Percentiles rank a stretch among this genome's conserved stretches.
Conservation (phyloP, 768 basidiomycete species). For the Termitomyces sp. region DNA sequence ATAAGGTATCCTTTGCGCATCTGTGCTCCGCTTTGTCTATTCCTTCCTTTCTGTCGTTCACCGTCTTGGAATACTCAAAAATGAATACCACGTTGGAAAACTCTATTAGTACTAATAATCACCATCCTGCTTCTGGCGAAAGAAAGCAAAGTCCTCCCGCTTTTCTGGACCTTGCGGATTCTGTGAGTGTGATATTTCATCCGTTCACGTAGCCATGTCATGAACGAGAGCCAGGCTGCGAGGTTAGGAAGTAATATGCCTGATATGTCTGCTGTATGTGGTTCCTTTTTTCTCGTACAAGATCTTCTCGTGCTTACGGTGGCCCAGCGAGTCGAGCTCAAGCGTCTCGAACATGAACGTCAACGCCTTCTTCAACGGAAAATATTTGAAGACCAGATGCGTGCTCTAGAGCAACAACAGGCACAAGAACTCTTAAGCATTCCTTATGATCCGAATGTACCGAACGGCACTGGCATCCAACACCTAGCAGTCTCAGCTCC, state of each 20-base stretch:
- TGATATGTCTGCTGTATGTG: slow-evolving; percentile 81
- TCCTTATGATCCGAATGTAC: slow-evolving; percentile 55
- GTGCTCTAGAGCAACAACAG: slow-evolving; percentile 87
- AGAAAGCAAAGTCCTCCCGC: slow-evolving; percentile 88
- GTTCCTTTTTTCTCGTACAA: slow-evolving; percentile 4
- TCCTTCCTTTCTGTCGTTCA: slow-evolving; percentile 52
- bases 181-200: slow-evolving; percentile 49
- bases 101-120: slow-evolving; percentile 72
- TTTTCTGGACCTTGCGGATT: slow-evolving; percentile 91
- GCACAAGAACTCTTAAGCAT: slow-evolving; percentile 78
- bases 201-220: slow-evolving; percentile 17
- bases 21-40: slow-evolving; percentile 53
- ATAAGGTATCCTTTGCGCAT: slow-evolving; percentile 49
- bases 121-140: slow-evolving; percentile 61
- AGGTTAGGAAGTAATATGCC: slow-evolving; percentile 82
- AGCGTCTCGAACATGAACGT: slow-evolving; percentile 88
- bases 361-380: slow-evolving; percentile 84
- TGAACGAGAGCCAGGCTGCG: slow-evolving; percentile 52
- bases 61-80: slow-evolving; percentile 55
- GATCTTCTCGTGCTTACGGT: slow-evolving; percentile 6
- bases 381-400: slow-evolving; percentile 97
- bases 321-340: slow-evolving; percentile 81
- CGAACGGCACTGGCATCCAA: slow-evolving; percentile 48
- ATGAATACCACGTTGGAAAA: slow-evolving; percentile 73
- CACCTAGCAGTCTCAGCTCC: slow-evolving; percentile 87